These are phyloP conservation scores for Brassica cretica DNA, from an alignment of 345 rosid genomes.

Conservation along the genomic window DNA sequence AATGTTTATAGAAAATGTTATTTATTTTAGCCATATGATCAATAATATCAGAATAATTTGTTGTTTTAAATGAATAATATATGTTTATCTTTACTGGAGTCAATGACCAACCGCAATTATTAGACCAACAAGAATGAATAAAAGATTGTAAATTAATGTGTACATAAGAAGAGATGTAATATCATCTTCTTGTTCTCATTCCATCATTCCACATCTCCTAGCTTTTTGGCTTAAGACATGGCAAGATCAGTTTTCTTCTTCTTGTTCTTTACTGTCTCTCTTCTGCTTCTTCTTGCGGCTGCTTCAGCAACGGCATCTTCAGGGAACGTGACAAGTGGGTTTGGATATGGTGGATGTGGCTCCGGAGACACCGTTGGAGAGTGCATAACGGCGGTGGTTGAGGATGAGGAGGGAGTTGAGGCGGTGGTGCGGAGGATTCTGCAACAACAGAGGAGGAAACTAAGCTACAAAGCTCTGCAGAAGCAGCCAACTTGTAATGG, in stretches of 20 bases:
- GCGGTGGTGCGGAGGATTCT: slow-evolving; percentile 27
- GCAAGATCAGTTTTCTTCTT: not conserved
- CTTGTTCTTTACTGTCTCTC: not conserved
- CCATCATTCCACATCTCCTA: not conserved
- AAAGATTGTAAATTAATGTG: not conserved
- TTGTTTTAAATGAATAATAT: not conserved
- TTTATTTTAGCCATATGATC: not conserved
- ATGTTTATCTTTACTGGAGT: not conserved
- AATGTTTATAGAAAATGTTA: slow-evolving; percentile 19
- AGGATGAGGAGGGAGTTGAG: slow-evolving; percentile 12
- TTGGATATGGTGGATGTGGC: slow-evolving; percentile 13
- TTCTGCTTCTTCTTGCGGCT: not conserved
- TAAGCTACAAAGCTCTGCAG: slow-evolving; percentile 15
- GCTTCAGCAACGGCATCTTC: not conserved
- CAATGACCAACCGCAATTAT: slow-evolving; percentile 4
- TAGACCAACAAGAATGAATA: not conserved
- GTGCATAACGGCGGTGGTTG: slow-evolving; percentile 7
- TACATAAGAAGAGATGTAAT: not conserved
- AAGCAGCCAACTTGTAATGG: slow-evolving; percentile 3
- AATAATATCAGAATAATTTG: not conserved
- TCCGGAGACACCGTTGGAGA: slow-evolving; percentile 20
- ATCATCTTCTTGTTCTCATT: not conserved
- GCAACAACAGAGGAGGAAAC: slow-evolving; percentile 9
- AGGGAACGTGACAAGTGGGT: slow-evolving; percentile 15
- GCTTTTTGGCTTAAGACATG: slow-evolving; percentile 6